Evolutionary conservation across 1,284 basidiomycete genomes (phyloP).

Genomic region (Irpex lacteus): DNA sequence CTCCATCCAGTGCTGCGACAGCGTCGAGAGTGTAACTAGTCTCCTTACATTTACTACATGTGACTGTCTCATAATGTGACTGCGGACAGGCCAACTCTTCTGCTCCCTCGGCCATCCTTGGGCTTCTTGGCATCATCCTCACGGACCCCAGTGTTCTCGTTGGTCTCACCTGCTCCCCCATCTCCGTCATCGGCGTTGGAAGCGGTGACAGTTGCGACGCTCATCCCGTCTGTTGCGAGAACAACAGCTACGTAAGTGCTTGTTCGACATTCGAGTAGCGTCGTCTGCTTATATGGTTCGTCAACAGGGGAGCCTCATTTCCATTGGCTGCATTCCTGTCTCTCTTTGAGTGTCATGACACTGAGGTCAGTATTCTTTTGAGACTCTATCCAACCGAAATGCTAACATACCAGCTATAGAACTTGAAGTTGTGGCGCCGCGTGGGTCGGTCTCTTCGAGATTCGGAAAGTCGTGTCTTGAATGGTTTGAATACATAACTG

Average conservation of each 20-base stretch:
- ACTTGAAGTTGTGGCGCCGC: neutral
- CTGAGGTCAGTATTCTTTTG: neutral
- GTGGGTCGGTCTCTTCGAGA: neutral
- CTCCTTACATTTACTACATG: neutral
- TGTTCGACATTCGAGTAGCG: neutral
- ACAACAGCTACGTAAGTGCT: neutral
- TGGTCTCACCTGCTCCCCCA: neutral
- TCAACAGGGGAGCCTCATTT: slow-evolving; percentile 5
- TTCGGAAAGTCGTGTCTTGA: too few species aligned
- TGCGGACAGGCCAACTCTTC: too few species aligned
- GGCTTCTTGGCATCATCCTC: too few species aligned
- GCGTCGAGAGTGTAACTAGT: slow-evolving; percentile 3
- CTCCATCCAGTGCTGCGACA: slow-evolving; percentile 14
- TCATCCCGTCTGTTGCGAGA: neutral
- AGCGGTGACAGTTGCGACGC: neutral
- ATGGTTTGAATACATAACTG: too few species aligned
- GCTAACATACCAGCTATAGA: too few species aligned
- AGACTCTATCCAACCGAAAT: neutral
- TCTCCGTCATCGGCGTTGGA: neutral
- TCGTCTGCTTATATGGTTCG: neutral
- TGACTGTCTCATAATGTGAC: neutral
- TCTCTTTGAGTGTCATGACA: neutral
- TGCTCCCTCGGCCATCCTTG: too few species aligned
- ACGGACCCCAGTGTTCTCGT: too few species aligned
- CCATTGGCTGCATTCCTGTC: slow-evolving; percentile 8